Evolutionary conservation across 176 grass and related monocot genomes (phyloP), one percentile per base, ranked within the genome.

Genomic region (Luzula sylvatica): DNA sequence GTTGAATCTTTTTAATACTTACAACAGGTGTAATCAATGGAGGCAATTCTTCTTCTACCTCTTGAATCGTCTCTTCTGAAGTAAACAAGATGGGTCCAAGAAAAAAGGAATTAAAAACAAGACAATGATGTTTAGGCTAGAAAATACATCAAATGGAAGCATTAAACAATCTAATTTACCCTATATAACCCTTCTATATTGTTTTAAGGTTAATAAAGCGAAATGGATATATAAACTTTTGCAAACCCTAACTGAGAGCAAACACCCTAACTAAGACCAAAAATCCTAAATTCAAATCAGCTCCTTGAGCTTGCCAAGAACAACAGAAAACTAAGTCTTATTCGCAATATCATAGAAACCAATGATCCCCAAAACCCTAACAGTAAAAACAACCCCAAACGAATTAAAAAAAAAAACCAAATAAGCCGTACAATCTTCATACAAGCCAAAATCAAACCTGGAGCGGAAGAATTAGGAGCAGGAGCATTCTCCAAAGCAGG

Each of bases 341-440:
- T 58, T 9, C 30, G 9, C 19, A 7, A 42, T 15, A 58, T 23
- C 19, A 64, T 9, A 35, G 30, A 19, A 50, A 30, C 24, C n/a
- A 50, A 64, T 35, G 18, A 21, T 35, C 43, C 24, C 17, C 42
- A 64, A 64, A 64, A 64, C 60, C 60, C 60, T 64, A 64, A 50
- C 20, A 16, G 9, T 6, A 7, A 29, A 30, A 64, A 27, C 14
- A 47, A 35, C 26, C 43, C 12, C 43, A 15, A 35, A 35, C 30
- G 9, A 35, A 9, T 27, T 26, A 9, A 50, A 48, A 64, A 49
- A 12, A 19, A 48, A 48, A 63, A 19, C 42, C 15, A 42, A 56
- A 15, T 35, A 38, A 42, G 4, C 19, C 15, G 46, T 11, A n/a
- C n/a, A n/a, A n/a, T n/a, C n/a, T n/a, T n/a, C 42, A 16, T 2